These are phyloP conservation scores for Pseudonitzschia multiseries DNA, from an alignment of 108 stramenopile species.

Conservation along the genomic window DNA sequence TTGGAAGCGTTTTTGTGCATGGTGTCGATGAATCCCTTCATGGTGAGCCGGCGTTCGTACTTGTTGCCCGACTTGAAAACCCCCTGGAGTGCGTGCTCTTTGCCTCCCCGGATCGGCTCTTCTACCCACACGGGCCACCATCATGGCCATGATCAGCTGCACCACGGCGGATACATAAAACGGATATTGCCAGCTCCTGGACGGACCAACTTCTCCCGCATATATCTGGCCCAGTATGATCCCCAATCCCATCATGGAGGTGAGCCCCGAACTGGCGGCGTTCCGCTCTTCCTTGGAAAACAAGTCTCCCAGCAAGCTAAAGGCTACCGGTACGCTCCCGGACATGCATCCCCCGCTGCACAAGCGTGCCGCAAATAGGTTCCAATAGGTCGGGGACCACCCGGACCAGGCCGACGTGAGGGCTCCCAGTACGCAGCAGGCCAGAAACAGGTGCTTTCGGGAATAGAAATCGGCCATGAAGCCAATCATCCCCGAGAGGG, in stretches of 20 bases:
- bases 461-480: slow-evolving; percentile 61
- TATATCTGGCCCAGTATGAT: slow-evolving; percentile 68
- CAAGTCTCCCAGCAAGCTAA: slow-evolving; percentile 68
- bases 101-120: slow-evolving; percentile 72
- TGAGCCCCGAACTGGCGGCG: slow-evolving; percentile 63
- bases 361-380: slow-evolving; percentile 50
- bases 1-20: slow-evolving; percentile 58
- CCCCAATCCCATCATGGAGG: slow-evolving; percentile 76
- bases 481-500: slow-evolving; percentile 57
- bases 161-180: slow-evolving; percentile 49
- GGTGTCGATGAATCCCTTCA: slow-evolving; percentile 55
- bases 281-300: slow-evolving; percentile 68
- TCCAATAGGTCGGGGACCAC: slow-evolving; percentile 33
- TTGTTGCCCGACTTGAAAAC: slow-evolving; percentile 53
- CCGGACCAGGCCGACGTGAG: slow-evolving; percentile 45
- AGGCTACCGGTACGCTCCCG: slow-evolving; percentile 66
- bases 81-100: slow-evolving; percentile 63
- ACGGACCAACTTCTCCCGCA: slow-evolving; percentile 54
- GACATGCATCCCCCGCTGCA: slow-evolving; percentile 65
- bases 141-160: slow-evolving; percentile 33
- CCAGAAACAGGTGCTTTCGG: slow-evolving; percentile 53
- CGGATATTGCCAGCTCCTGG: slow-evolving; percentile 51
- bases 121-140: slow-evolving; percentile 50
- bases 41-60: slow-evolving; percentile 69
- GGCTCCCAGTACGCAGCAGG: slow-evolving; percentile 45